Percentiles rank a stretch among this genome's conserved stretches.
Conservation (phyloP, 495 filamentous ascomycete genomes). For the Aspergillus panamensis region DNA sequence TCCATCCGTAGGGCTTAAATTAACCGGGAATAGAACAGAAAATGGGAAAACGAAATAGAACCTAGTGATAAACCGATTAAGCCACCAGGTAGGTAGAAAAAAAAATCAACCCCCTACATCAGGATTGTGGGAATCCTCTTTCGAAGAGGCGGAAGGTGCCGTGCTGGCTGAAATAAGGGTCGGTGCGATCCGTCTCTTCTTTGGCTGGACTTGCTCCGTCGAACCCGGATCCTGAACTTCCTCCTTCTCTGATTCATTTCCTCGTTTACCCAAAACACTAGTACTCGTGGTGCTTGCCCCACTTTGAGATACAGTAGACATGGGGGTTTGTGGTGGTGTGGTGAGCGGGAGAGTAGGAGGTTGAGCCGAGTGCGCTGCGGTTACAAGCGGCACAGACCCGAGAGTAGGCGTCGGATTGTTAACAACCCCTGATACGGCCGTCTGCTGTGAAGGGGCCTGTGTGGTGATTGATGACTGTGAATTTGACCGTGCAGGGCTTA, state of each 20-base stretch:
- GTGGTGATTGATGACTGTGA: constrained; percentile 84
- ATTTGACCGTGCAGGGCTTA: constrained; percentile 74
- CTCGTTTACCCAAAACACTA: constrained; percentile 57
- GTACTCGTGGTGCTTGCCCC: constrained; percentile 38
- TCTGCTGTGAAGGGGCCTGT: constrained; percentile 39
- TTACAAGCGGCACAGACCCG: constrained; percentile 68
- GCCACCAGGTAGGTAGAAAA: neutral
- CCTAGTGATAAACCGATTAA: too few species aligned
- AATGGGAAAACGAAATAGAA: neutral
- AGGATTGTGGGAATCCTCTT: constrained; percentile 19
- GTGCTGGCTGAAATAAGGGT: constrained; percentile 54
- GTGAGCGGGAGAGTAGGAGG: constrained; percentile 57
- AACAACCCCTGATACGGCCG: constrained; percentile 39
- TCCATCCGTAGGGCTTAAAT: neutral
- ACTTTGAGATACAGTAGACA: constrained; percentile 42
- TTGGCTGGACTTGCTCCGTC: constrained; percentile 43
- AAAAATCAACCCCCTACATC: constrained; percentile 16
- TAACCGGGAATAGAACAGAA: neutral
- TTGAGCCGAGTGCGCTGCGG: constrained; percentile 61
- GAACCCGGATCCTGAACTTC: constrained; percentile 52
- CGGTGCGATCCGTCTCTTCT: constrained; percentile 76
- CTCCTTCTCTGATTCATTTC: constrained; percentile 56
- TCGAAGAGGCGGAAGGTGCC: constrained; percentile 17
- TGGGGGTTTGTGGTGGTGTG: constrained; percentile 79
- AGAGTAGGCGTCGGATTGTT: constrained; percentile 77